These are phyloP conservation scores for Xerocomus nothofagi DNA, from an alignment of 1,284 basidiomycete genomes.

Conservation along the genomic window DNA sequence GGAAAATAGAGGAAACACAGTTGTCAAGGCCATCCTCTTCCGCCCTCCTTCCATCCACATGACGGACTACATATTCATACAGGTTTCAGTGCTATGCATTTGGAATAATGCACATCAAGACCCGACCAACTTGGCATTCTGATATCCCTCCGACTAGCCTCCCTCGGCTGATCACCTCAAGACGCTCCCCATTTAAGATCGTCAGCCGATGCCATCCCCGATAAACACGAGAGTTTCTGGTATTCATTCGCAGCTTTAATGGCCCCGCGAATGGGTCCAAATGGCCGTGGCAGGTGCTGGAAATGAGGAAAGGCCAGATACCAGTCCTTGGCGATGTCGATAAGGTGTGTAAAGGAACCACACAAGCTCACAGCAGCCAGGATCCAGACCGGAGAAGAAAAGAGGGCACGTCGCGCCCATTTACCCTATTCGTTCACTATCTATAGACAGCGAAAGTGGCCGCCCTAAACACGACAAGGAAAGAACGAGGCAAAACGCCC, in stretches of 20 bases:
- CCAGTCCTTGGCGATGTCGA: not conserved
- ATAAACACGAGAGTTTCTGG: not conserved
- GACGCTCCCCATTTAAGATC: not conserved
- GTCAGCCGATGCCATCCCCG: not conserved
- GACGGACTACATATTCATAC: not conserved
- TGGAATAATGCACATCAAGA: not conserved
- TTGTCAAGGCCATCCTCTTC: too few relatives aligned
- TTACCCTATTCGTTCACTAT: slow-evolving; percentile 4
- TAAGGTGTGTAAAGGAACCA: slow-evolving; percentile 4
- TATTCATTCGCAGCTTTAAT: not conserved
- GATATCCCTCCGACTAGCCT: not conserved
- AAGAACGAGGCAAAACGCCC: slow-evolving; percentile 11
- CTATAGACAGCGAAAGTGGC: slow-evolving; percentile 2
- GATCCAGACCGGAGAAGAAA: not conserved
- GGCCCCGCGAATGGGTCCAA: not conserved
- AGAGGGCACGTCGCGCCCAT: not conserved
- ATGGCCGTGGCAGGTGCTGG: not conserved
- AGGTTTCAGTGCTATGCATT: not conserved
- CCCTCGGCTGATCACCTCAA: slow-evolving; percentile 1
- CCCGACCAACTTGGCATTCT: not conserved
- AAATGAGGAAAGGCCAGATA: not conserved
- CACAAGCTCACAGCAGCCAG: slow-evolving; percentile 2
- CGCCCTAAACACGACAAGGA: not conserved
- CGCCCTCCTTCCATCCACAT: not conserved
- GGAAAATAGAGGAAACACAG: not conserved